Evolutionary conservation across 305 asterid genomes (phyloP), one percentile per base, ranked within the genome.

Genomic region (Fraxinus angustifolia): DNA sequence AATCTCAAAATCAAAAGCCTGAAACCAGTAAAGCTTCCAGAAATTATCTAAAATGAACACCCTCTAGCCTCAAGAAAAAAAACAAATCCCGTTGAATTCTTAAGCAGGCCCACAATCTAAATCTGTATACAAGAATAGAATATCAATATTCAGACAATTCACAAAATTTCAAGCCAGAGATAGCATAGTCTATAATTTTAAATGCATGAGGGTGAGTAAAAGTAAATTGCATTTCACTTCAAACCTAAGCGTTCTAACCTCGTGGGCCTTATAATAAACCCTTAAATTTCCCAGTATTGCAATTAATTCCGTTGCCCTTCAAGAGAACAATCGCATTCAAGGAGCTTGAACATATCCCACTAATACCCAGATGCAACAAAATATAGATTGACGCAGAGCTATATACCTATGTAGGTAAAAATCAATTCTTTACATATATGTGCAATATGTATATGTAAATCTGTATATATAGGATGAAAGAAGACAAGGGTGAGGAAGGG

Each of bases 211-310:
- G 70, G n/a, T 67, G 42, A 77, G 76, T 34, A 84, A 62, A 86
- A 87, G 87, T 79, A 81, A 85, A 76, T 83, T 21, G 58, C 78
- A 70, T 79, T 85, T 78, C 8, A 85, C 82, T 77, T 82, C 78
- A 81, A 86, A 88, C 85, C 87, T 71, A 75, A 81, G 82, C 21
- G 73, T 56, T 76, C 81, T 62, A 65, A 81, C 80, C 56, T 73
- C 38, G 79, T 81, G 81, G 86, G 86, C 86, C 82, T 79, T 38
- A 68, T 48, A 77, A 77, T 36, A 81, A 89, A 88, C 82, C 81
- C 88, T 48, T 38, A 82, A 81, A 83, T 85, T 84, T 14, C 74
- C 82, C 84, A 30, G 62, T 79, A 82, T 82, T 72, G 76, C 60
- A 83, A 76, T 72, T 83, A 79, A 86, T 88, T 83, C 82, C 79